Conservation (phyloP, 768 basidiomycete genomes). For the Tricholoma saponaceum region DNA sequence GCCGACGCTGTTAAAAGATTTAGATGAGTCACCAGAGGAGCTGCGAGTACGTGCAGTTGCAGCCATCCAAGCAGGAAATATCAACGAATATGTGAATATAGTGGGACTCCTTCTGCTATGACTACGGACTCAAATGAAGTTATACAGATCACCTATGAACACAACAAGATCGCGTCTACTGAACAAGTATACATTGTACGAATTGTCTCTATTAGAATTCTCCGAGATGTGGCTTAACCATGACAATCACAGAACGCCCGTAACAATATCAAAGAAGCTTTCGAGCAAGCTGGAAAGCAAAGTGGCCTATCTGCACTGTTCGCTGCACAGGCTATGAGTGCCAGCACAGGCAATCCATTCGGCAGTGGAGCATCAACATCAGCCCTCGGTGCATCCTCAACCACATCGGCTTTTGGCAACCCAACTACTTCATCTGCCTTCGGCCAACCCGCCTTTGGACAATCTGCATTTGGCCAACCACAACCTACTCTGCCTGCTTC, state of each 20-base stretch:
- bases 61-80: conserved; percentile 50
- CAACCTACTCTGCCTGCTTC: conserved; percentile 22
- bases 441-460: conserved; percentile 34
- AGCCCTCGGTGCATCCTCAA: conserved; percentile 22
- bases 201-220: neutral
- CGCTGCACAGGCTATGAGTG: conserved; percentile 15
- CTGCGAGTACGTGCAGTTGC: conserved; percentile 60
- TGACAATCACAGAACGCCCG: conserved; percentile 36
- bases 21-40: conserved; percentile 80
- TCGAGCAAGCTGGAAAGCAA: conserved; percentile 48
- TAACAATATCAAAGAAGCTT: conserved; percentile 44
- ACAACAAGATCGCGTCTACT: conserved; percentile 48
- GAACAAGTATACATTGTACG: conserved; percentile 40
- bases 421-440: conserved; percentile 22
- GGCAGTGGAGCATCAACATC: conserved; percentile 22
- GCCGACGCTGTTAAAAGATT: conserved; percentile 54
- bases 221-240: neutral
- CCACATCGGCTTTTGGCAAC: conserved; percentile 23
- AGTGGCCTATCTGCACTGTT: conserved; percentile 24
- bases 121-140: neutral
- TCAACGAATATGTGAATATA: conserved; percentile 65
- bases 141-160: conserved; percentile 53
- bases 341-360: conserved; percentile 18
- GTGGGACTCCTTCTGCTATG: neutral
- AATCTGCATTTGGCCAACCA: conserved; percentile 29